Evolutionary conservation across 768 basidiomycete genomes (phyloP).

Genomic region (Serpula lacrymans): DNA sequence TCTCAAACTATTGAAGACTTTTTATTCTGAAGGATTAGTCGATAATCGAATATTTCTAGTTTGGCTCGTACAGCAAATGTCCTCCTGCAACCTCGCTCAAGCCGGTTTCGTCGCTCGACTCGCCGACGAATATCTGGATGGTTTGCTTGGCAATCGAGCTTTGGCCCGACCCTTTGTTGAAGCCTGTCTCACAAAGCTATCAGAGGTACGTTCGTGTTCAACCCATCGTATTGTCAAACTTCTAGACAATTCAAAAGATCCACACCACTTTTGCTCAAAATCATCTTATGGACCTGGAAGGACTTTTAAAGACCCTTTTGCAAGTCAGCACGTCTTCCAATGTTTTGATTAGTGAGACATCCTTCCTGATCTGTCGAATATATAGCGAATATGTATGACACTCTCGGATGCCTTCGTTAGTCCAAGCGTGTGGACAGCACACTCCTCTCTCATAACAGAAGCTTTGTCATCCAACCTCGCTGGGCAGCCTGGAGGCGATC

Average conservation of each 20-base stretch:
- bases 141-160: conserved; percentile 62
- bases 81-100: conserved; percentile 77
- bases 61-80: conserved; percentile 79
- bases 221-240: background rate
- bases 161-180: conserved; percentile 68
- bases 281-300: conserved; percentile 51
- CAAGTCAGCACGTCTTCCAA: conserved; percentile 44
- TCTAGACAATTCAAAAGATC: conserved; percentile 40
- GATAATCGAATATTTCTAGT: conserved; percentile 73
- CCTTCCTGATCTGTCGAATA: conserved; percentile 3
- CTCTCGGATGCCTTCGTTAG: conserved; percentile 72
- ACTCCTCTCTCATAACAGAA: conserved; percentile 45
- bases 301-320: conserved; percentile 51
- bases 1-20: conserved; percentile 66
- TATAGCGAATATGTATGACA: conserved; percentile 66
- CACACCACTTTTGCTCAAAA: conserved; percentile 50
- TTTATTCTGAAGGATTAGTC: conserved; percentile 78
- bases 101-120: conserved; percentile 71
- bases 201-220: conserved; percentile 46
- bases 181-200: conserved; percentile 62
- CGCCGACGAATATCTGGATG: conserved; percentile 78
- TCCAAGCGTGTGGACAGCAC: conserved; percentile 61
- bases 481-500: conserved; percentile 34
- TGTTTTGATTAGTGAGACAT: background rate
- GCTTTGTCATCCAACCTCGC: conserved; percentile 37